Conservation (phyloP, 202 grass and related monocot genomes). For the Digitaria exilis region DNA sequence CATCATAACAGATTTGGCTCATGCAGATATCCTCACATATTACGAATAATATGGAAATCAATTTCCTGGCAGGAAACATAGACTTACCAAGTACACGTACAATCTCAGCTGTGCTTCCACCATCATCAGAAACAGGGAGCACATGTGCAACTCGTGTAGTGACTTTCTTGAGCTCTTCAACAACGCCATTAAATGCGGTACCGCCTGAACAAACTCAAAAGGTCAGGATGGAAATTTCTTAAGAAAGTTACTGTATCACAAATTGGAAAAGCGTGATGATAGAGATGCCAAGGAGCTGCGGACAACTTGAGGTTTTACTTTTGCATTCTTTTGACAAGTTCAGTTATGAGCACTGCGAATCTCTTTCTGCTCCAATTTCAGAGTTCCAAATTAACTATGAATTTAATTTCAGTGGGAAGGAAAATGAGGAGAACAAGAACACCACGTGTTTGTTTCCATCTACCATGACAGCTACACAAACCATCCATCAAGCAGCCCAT, state of each 20-base stretch:
- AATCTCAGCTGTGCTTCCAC: conserved; percentile 97
- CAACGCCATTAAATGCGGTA: conserved; percentile 89
- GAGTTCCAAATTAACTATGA: neutral
- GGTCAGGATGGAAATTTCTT: neutral
- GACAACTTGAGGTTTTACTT: neutral
- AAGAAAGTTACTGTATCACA: neutral
- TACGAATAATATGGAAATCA: conserved; percentile 3
- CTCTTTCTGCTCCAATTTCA: neutral
- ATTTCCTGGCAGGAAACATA: neutral
- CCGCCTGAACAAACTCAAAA: conserved; percentile 54
- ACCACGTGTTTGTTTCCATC: neutral
- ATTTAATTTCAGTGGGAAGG: neutral
- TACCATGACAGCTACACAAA: neutral
- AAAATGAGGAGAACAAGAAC: neutral
- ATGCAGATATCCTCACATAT: neutral
- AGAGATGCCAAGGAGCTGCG: neutral
- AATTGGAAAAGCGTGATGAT: neutral
- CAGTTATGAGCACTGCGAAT: neutral
- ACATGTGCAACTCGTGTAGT: conserved; percentile 84
- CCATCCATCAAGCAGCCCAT: neutral
- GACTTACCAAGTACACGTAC: conserved; percentile 84
- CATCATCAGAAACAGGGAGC: conserved; percentile 92
- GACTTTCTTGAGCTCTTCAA: conserved; percentile 88
- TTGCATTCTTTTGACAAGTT: neutral
- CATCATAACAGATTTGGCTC: conserved; percentile 7